Evolutionary conservation across 345 rosid genomes (phyloP), one percentile per base, ranked within the genome.

Genomic region (Syzygium oleosum): DNA sequence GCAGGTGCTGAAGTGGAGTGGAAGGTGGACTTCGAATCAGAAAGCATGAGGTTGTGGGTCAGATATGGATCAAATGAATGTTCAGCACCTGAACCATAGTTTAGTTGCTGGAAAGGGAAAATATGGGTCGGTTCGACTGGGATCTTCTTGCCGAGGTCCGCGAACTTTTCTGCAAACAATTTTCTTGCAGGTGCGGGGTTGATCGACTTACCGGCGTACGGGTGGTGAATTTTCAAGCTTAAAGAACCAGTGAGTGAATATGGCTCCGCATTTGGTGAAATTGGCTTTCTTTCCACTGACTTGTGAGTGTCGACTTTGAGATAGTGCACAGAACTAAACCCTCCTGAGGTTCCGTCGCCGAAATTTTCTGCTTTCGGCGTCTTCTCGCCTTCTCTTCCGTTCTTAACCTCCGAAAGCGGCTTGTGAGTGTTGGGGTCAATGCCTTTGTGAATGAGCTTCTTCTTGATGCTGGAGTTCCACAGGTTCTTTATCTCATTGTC

Each of bases 391-490:
- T 84, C 53, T n/a, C 31, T 56, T 88, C 84, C 86, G 73, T 14
- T 89, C 31, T 73, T 56, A 17, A 73, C 79, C 53, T 63, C 61
- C 25, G 68, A 16, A 25, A 89, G 29, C 16, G 59, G 89, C 85
- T 85, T 89, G 85, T 89, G 91, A 34, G 87, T 89, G 54, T 87
- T 87, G 52, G 89, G 89, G 84, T 87, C 89, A 22, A 89, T 85
- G n/a, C 91, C 89, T 85, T 38, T 83, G 25, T 85, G 89, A 25
- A 79, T 58, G 34, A 89, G 88, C 87, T 87, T 87, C 91, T 89
- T 89, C 89, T 87, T 87, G 86, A 89, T 85, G 87, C 89, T 87
- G 78, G 91, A 89, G 87, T 89, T 89, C 91, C 91, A 87, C 80
- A 89, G 85, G 87, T 89, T 89, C 85, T 89, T 89, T 10, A 89